Conservation (phyloP, 1,139 yeast species). For the Blastobotrys proliferans region DNA sequence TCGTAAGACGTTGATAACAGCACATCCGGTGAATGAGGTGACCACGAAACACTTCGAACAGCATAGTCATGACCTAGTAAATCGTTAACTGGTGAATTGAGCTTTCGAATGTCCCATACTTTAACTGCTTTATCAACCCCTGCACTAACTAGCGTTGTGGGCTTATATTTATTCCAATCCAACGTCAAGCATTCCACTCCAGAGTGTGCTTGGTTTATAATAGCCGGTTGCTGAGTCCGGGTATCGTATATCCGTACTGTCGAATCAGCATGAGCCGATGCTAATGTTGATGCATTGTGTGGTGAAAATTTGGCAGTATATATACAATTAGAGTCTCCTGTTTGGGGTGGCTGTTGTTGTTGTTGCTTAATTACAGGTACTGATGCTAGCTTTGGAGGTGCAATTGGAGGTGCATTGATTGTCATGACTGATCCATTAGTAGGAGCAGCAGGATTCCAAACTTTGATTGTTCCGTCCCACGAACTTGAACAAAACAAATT, state of each 20-base stretch:
- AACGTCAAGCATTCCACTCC: slow-evolving; percentile 77
- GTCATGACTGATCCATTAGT: slow-evolving; percentile 53
- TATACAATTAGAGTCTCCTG: slow-evolving; percentile 37
- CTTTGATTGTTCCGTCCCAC: slow-evolving; percentile 88
- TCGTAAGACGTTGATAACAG: slow-evolving; percentile 81
- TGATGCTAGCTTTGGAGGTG: slow-evolving; percentile 3
- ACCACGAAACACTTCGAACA: slow-evolving; percentile 76
- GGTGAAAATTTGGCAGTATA: slow-evolving; percentile 85
- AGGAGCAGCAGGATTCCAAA: slow-evolving; percentile 62
- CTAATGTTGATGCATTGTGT: slow-evolving; percentile 65
- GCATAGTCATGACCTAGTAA: slow-evolving; percentile 88
- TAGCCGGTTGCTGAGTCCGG: slow-evolving; percentile 46
- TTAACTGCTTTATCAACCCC: slow-evolving; percentile 84
- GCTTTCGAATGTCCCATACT: slow-evolving; percentile 84
- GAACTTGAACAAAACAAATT: slow-evolving; percentile 67
- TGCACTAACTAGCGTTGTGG: slow-evolving; percentile 74
- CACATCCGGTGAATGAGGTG: slow-evolving; percentile 76
- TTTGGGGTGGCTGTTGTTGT: slow-evolving; percentile 31
- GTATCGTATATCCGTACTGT: slow-evolving; percentile 80
- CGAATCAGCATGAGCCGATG: slow-evolving; percentile 79
- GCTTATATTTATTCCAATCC: slow-evolving; percentile 88
- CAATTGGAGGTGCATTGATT: slow-evolving; percentile 31
- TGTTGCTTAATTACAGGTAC: slow-evolving; percentile 10
- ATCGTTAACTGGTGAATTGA: slow-evolving; percentile 73
- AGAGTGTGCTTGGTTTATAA: slow-evolving; percentile 51